Conservation (phyloP, 2,329 filamentous ascomycete genomes). For the Clarireedia monteithiana region DNA sequence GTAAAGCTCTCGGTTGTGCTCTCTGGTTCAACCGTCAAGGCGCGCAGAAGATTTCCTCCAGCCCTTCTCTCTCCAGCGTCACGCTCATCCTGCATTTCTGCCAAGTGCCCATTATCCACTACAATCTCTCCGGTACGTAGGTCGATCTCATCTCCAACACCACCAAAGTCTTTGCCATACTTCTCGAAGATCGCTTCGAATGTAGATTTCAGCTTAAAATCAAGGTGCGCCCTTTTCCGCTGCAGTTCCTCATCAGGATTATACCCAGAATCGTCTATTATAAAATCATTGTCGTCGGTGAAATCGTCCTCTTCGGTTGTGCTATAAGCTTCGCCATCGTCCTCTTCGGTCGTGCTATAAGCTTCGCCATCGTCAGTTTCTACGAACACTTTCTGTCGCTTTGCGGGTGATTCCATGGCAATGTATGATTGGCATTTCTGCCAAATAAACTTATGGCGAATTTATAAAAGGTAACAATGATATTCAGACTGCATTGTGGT, state of each 20-base stretch:
- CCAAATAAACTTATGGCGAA: not conserved
- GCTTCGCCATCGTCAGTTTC: conserved; percentile 18
- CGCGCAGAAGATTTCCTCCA: conserved; percentile 17
- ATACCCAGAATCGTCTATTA: conserved; percentile 28
- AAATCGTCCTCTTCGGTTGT: conserved; percentile 14
- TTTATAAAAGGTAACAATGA: too few relatives aligned
- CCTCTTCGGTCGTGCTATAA: conserved; percentile 12
- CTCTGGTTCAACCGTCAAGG: conserved; percentile 27
- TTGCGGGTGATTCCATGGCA: conserved; percentile 50
- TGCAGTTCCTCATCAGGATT: conserved; percentile 51
- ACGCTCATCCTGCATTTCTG: conserved; percentile 51
- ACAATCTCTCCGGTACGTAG: conserved; percentile 71
- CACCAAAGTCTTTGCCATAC: conserved; percentile 75
- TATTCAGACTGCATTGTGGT: not conserved
- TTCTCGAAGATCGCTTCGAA: conserved; percentile 88
- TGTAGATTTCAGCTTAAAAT: conserved; percentile 66
- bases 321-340: conserved; percentile 9
- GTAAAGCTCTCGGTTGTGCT: conserved; percentile 10
- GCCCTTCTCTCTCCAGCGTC: conserved; percentile 34
- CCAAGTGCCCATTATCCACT: conserved; percentile 84
- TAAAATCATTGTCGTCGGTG: conserved; percentile 10
- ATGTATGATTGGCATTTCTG: not conserved
- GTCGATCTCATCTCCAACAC: conserved; percentile 84
- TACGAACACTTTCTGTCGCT: conserved; percentile 50
- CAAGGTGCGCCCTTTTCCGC: conserved; percentile 56